Evolutionary conservation across 371 early-diverging fungal genomes (phyloP), one percentile per base, ranked within the genome.

Genomic region (Mycotypha africana): DNA sequence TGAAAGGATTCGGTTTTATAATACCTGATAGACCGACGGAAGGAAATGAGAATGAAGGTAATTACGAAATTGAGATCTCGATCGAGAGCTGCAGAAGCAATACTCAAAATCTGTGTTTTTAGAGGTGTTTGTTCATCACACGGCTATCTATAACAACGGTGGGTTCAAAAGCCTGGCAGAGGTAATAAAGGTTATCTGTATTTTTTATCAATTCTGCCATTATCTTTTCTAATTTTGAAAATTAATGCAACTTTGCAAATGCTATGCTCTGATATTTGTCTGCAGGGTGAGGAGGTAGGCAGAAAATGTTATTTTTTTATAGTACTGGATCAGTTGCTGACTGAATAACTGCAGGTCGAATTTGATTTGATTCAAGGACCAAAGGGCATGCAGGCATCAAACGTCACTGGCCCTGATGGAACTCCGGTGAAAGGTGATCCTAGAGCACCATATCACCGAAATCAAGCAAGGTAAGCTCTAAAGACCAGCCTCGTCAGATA

Each of bases 1-100:
- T 76, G 56, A 92, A 92, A 68, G 92, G 92, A 25, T 92, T 81
- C 54, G 93, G 93, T 2, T 92, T 92, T 61, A 86, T 92, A 52
- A 76, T 91, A 47, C 88, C 89, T 47, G 83, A 83, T 36, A 57
- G 69, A 30, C 76, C 68, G 10, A 65, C 62, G 28, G 64, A 73
- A 26, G 66, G 69, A 19, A 62, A 74, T 35, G 62, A 67, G 20
- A 68, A 64, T 41, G 90, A 89, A 81, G 84, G 89, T 88, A 51
- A 45, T n/a, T n/a, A n/a, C n/a, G n/a, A n/a, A n/a, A n/a, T n/a
- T n/a, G n/a, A n/a, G n/a, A n/a, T n/a, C n/a, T n/a, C n/a, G n/a
- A n/a, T n/a, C n/a, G n/a, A n/a, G n/a, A n/a, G n/a, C n/a, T n/a
- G n/a, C n/a, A n/a, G n/a, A n/a, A n/a, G n/a, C n/a, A n/a, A n/a